phyloP scores from a whole-genome alignment of 345 rosid species.

The Pseudoturritis turrita region DNA sequence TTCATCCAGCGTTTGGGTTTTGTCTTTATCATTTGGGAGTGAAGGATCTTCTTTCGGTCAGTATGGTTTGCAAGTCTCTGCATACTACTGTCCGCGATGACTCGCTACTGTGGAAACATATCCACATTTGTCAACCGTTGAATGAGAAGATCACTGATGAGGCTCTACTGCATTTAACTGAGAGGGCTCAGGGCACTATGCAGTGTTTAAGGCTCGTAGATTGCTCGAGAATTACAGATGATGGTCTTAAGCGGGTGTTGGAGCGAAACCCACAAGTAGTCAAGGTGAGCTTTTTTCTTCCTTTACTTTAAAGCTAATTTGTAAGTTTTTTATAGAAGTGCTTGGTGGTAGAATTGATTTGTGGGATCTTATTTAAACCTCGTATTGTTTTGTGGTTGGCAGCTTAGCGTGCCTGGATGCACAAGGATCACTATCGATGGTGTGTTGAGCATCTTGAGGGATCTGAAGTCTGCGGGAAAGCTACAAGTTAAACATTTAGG shows the following conservation, averaged over 20 bases:
- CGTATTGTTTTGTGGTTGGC: conserved; percentile 24
- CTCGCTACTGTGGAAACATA: conserved; percentile 63
- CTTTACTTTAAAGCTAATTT: neutral
- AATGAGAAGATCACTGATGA: conserved; percentile 90
- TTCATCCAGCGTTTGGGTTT: conserved; percentile 55
- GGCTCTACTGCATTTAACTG: conserved; percentile 55
- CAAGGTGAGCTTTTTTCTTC: conserved; percentile 47
- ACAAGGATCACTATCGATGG: conserved; percentile 69
- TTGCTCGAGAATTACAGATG: conserved; percentile 72
- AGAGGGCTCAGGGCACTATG: conserved; percentile 75
- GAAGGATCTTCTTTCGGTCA: conserved; percentile 68
- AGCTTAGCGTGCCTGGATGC: conserved; percentile 92
- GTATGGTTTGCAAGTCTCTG: conserved; percentile 64
- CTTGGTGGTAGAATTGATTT: neutral
- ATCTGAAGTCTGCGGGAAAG: conserved; percentile 43
- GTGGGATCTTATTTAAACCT: neutral
- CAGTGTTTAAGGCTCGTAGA: conserved; percentile 75
- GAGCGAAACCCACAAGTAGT: conserved; percentile 56
- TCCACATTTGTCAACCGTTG: conserved; percentile 74
- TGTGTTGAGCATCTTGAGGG: conserved; percentile 56
- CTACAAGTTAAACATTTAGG: conserved; percentile 63
- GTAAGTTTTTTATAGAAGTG: neutral
- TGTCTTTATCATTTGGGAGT: conserved; percentile 60
- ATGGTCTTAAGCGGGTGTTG: conserved; percentile 55
- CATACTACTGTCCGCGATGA: conserved; percentile 51